Evolutionary conservation across 1,284 basidiomycete species (phyloP).

Genomic region (Pisolithus thermaeus): DNA sequence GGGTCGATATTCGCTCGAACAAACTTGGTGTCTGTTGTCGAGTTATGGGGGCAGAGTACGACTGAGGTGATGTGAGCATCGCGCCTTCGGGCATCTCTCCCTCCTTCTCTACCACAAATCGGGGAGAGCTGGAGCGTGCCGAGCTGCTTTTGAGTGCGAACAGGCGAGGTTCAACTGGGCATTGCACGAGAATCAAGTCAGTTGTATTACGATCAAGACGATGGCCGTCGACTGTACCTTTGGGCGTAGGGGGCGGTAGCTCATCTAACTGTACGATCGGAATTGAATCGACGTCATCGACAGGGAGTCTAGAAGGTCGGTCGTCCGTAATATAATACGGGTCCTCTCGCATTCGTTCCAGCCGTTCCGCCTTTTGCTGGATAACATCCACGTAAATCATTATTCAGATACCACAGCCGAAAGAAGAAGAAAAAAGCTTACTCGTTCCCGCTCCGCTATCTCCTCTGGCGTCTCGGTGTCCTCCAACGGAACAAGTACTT

Average conservation of each 20-base stretch:
- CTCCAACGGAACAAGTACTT: conserved; percentile 22
- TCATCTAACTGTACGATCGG: conserved; percentile 79
- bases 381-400: conserved; percentile 4
- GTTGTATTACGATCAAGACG: background rate
- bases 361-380: conserved; percentile 69
- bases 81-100: conserved; percentile 81
- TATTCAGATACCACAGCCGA: background rate
- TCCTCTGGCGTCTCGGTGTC: conserved; percentile 54
- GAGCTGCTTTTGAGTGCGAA: conserved; percentile 36
- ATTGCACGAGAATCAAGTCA: conserved; percentile 6
- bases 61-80: conserved; percentile 19
- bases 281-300: conserved; percentile 76
- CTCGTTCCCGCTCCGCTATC: conserved; percentile 51
- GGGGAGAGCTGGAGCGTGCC: conserved; percentile 24
- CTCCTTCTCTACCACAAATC: conserved; percentile 65
- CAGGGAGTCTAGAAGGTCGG: conserved; percentile 34
- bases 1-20: conserved; percentile 33
- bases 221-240: conserved; percentile 13
- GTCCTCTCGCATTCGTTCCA: conserved; percentile 73
- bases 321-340: conserved; percentile 84
- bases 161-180: conserved; percentile 31
- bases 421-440: conserved; percentile 27
- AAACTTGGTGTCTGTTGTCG: conserved; percentile 20
- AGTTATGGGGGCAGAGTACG: conserved; percentile 19
- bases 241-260: conserved; percentile 39